These are phyloP conservation scores for Fraxinus anomala DNA, from an alignment of 257 asterid genomes.

Conservation along the genomic window DNA sequence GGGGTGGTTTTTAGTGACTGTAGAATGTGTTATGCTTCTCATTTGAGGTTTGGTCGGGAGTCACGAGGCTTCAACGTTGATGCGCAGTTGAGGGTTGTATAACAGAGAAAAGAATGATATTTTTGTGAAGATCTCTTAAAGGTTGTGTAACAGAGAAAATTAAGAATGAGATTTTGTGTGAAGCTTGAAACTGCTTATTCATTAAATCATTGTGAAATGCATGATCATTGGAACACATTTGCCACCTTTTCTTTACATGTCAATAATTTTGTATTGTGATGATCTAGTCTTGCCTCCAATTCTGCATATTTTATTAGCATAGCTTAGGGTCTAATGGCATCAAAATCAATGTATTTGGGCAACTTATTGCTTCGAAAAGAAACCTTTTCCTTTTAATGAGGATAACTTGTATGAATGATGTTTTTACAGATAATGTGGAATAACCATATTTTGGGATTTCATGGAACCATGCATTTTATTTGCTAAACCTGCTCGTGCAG, in stretches of 20 bases:
- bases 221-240: background rate
- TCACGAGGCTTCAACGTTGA: background rate
- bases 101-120: background rate
- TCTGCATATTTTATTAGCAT: background rate
- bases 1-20: background rate
- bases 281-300: background rate
- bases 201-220: background rate
- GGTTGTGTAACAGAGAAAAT: background rate
- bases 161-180: background rate
- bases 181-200: background rate
- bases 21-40: background rate
- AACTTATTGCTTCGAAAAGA: background rate
- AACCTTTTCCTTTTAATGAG: background rate
- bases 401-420: background rate
- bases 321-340: background rate
- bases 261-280: background rate
- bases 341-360: background rate
- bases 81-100: background rate
- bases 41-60: background rate
- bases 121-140: background rate
- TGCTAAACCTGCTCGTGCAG: background rate
- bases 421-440: background rate
- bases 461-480: too few relatives aligned
- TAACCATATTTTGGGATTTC: too few relatives aligned
- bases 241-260: background rate